Conservation (phyloP, 2,329 filamentous ascomycete species). For the Neocucurbitaria cava region DNA sequence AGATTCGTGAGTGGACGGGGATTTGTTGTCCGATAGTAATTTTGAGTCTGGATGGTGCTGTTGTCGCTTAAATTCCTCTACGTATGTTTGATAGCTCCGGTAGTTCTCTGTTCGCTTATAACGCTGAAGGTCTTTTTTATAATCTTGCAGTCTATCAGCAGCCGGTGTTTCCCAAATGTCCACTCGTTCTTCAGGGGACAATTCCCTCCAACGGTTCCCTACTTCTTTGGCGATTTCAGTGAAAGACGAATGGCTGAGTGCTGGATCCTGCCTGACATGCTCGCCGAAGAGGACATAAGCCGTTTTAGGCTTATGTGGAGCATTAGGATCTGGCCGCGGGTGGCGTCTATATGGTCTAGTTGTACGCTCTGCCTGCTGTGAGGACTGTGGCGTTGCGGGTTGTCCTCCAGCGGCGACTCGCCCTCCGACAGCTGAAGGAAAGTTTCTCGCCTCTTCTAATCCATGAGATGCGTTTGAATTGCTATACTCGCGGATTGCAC, state of each 20-base stretch:
- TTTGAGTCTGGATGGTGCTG: neutral
- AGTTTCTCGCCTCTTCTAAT: conserved; percentile 19
- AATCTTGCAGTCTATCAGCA: conserved; percentile 1
- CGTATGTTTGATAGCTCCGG: conserved; percentile 3
- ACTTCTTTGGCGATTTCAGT: conserved; percentile 7
- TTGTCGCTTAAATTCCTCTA: conserved; percentile 6
- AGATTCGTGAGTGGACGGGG: neutral
- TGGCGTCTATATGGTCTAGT: conserved; percentile 15
- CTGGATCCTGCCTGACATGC: conserved; percentile 11
- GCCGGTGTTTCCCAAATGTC: conserved; percentile 4
- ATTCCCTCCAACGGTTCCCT: conserved; percentile 6
- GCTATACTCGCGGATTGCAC: conserved; percentile 20
- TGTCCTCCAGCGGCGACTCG: conserved; percentile 9
- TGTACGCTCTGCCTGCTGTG: conserved; percentile 3
- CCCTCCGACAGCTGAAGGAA: conserved; percentile 16
- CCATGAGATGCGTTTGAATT: conserved; percentile 8
- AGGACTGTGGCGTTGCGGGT: conserved; percentile 11
- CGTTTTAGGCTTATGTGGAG: conserved; percentile 11
- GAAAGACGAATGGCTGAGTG: conserved; percentile 9
- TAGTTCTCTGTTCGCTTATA: conserved; percentile 13
- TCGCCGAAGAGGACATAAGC: conserved; percentile 17
- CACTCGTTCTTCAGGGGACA: neutral
- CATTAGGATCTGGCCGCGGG: conserved; percentile 11
- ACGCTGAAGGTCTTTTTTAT: conserved; percentile 5
- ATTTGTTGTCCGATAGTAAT: neutral